These are phyloP conservation scores for Flueggea neowawraea DNA, from an alignment of 441 rosid species.

Conservation along the genomic window DNA sequence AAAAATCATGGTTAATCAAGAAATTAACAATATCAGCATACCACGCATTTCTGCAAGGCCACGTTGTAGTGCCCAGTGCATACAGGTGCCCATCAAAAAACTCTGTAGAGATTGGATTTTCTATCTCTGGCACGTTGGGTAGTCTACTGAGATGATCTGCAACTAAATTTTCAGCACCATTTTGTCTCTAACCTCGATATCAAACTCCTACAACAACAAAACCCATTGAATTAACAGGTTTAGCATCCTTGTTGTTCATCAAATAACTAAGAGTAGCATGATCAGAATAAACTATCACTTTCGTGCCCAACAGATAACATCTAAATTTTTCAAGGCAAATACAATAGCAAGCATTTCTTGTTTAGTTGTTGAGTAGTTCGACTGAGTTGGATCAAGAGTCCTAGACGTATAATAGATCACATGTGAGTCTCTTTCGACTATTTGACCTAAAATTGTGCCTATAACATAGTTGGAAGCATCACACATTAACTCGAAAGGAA, in stretches of 20 bases:
- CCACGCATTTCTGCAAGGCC: not conserved
- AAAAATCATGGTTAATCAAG: not conserved
- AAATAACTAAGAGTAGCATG: not conserved
- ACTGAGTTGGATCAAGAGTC: not conserved
- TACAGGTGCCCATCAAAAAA: not conserved
- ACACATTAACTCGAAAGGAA: conserved; percentile 7
- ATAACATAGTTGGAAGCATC: not conserved
- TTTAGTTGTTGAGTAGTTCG: conserved; percentile 2
- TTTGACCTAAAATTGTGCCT: not conserved
- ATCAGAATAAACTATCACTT: not conserved
- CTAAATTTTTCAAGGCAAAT: not conserved
- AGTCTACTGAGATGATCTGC: not conserved
- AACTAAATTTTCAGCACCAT: not conserved
- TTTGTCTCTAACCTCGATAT: not conserved
- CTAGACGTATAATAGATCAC: not conserved
- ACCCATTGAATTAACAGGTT: not conserved
- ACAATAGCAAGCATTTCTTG: not conserved
- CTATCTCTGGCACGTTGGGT: not conserved
- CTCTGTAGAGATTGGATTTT: not conserved
- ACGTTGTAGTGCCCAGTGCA: not conserved
- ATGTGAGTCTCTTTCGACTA: not conserved
- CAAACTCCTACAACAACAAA: not conserved
- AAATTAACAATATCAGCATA: not conserved
- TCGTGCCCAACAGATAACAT: not conserved
- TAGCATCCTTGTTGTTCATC: not conserved